These are phyloP conservation scores for Hirsutella rhossiliensis DNA, from an alignment of 2,329 filamentous ascomycete species.

Conservation along the genomic window DNA sequence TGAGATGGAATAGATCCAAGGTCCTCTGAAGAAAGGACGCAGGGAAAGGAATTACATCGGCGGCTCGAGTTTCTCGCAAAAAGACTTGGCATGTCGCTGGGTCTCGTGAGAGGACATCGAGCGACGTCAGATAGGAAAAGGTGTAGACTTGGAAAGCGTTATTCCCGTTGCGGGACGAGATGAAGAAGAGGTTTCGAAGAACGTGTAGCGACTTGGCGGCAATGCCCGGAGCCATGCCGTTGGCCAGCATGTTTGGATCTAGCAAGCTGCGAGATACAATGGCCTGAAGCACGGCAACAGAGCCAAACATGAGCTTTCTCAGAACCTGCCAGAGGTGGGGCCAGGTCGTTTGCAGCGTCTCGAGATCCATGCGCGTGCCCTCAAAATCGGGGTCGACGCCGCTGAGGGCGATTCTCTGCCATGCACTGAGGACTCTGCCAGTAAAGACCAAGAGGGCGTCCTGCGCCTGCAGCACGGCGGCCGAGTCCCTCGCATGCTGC, in stretches of 20 bases:
- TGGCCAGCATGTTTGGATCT: constrained; percentile 33
- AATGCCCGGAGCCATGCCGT: constrained; percentile 43
- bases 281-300: constrained; percentile 63
- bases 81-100: constrained; percentile 54
- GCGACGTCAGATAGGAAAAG: constrained; percentile 70
- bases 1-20: constrained; percentile 81
- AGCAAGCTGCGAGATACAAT: constrained; percentile 53
- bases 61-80: constrained; percentile 45
- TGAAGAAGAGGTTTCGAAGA: constrained; percentile 69
- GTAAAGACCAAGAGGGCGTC: constrained; percentile 59
- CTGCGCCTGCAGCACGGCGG: constrained; percentile 33
- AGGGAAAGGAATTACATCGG: constrained; percentile 17
- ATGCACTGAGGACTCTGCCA: constrained; percentile 53
- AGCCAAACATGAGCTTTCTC: constrained; percentile 62
- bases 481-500: constrained; percentile 35
- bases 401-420: constrained; percentile 64
- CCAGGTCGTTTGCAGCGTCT: constrained; percentile 54
- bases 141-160: constrained; percentile 71
- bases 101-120: constrained; percentile 70
- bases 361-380: constrained; percentile 45
- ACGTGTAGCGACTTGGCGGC: constrained; percentile 61
- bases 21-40: constrained; percentile 45
- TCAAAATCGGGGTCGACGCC: constrained; percentile 60
- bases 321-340: constrained; percentile 65
- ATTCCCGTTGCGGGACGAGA: constrained; percentile 62